A percentile compares a stretch with the other conserved stretches of the same genome.
Evolutionary conservation across 805 yeast genomes (phyloP).

Genomic region (Pichia kluyveri): DNA sequence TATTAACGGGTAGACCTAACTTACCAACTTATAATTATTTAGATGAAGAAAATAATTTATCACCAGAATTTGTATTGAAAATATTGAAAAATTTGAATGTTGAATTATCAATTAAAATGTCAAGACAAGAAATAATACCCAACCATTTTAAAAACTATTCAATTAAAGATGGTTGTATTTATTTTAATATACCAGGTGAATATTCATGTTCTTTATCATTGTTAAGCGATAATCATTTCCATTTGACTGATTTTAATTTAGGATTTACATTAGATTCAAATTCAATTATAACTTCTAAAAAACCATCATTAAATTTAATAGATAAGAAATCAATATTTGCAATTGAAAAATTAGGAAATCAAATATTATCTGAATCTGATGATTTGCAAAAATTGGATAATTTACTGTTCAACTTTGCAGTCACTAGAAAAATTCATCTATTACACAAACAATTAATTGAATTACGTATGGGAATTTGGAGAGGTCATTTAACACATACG

Average conservation of each 20-base stretch:
- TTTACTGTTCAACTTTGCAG: conserved; percentile 48
- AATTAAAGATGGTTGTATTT: conserved; percentile 70
- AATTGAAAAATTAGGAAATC: conserved; percentile 50
- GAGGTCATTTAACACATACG: conserved; percentile 48
- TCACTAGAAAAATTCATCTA: conserved; percentile 54
- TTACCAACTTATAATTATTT: conserved; percentile 56
- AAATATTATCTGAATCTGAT: conserved; percentile 30
- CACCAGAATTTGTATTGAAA: conserved; percentile 46
- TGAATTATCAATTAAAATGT: conserved; percentile 64
- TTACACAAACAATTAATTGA: conserved; percentile 49
- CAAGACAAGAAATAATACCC: conserved; percentile 59
- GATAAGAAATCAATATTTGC: conserved; percentile 29
- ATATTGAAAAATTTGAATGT: conserved; percentile 65
- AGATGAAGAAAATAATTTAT: conserved; percentile 35
- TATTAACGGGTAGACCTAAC: conserved; percentile 68
- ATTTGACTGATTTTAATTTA: conserved; percentile 68
- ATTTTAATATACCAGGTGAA: conserved; percentile 51
- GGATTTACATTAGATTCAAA: conserved; percentile 40
- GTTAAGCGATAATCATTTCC: conserved; percentile 59
- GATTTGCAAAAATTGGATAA: conserved; percentile 48
- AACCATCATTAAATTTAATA: conserved; percentile 11
- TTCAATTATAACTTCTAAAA: conserved; percentile 18
- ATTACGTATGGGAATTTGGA: conserved; percentile 46
- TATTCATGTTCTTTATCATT: conserved; percentile 76
- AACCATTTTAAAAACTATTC: conserved; percentile 50